These are phyloP conservation scores for Trametes maxima DNA, from an alignment of 768 basidiomycete genomes.

Conservation along the genomic window DNA sequence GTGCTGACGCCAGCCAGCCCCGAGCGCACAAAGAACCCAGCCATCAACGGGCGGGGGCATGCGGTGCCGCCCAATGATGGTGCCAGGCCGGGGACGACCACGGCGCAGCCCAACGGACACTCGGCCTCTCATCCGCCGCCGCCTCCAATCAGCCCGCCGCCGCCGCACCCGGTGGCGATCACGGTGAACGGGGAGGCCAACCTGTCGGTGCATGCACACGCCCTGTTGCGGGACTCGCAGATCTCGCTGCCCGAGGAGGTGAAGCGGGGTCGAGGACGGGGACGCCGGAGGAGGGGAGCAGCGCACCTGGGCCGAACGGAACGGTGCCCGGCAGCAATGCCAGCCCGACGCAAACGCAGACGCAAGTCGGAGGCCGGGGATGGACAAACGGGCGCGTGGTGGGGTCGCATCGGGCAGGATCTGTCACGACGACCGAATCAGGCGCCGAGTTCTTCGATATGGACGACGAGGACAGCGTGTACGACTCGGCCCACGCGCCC, in stretches of 20 bases:
- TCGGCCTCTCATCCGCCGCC: conserved; percentile 4
- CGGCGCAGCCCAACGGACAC: background rate
- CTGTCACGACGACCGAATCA: conserved; percentile 31
- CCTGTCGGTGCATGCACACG: conserved; percentile 30
- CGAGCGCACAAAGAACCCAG: conserved; percentile 2
- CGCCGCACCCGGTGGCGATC: conserved; percentile 28
- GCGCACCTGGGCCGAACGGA: background rate
- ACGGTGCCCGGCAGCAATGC: background rate
- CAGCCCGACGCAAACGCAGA: background rate
- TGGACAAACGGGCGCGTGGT: conserved; percentile 10
- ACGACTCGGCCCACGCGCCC: conserved; percentile 30
- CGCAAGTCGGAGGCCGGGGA: conserved; percentile 1
- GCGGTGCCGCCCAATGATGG: background rate
- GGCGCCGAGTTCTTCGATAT: conserved; percentile 68
- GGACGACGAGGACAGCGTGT: conserved; percentile 50
- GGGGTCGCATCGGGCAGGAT: conserved; percentile 14
- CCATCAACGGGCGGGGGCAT: conserved; percentile 2
- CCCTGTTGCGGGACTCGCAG: conserved; percentile 63
- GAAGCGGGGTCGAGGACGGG: conserved; percentile 38
- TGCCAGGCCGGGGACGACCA: background rate
- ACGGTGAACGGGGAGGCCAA: conserved; percentile 25
- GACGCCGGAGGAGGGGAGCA: conserved; percentile 6
- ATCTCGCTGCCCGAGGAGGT: conserved; percentile 79
- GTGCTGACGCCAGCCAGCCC: conserved; percentile 21
- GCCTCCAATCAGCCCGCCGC: conserved; percentile 8